A percentile compares a stretch with the other conserved stretches of the same genome.
These are phyloP conservation scores for Drechslerella coelobrocha DNA, from an alignment of 2,329 filamentous ascomycete species.

Conservation along the genomic window DNA sequence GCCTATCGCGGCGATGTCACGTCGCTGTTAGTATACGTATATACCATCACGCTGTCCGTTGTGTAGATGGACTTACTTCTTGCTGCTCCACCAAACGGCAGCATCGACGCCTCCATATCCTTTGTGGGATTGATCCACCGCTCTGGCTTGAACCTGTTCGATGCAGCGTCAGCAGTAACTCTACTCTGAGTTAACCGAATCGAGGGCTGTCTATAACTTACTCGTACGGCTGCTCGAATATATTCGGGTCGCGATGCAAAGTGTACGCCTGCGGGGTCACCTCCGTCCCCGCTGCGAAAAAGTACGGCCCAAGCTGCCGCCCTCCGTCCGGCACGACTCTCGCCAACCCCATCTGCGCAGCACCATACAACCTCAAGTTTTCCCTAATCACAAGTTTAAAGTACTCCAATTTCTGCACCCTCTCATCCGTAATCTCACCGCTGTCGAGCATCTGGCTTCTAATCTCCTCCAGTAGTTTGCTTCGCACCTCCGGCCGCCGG, in stretches of 20 bases:
- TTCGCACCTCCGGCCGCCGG: neutral
- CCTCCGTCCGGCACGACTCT: slow-evolving; percentile 20
- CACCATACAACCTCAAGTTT: slow-evolving; percentile 16
- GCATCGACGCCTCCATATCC: slow-evolving; percentile 11
- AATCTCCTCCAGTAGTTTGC: slow-evolving; percentile 11
- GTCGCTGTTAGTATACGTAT: too few species aligned
- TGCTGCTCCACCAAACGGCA: slow-evolving; percentile 8
- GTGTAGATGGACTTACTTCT: slow-evolving; percentile 10
- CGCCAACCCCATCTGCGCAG: slow-evolving; percentile 6
- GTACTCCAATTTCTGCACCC: slow-evolving; percentile 16
- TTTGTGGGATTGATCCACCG: slow-evolving; percentile 1
- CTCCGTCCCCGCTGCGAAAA: slow-evolving; percentile 18
- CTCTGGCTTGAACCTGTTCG: slow-evolving; percentile 13
- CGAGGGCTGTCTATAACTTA: neutral
- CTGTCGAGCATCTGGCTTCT: neutral
- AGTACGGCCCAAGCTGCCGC: slow-evolving; percentile 22
- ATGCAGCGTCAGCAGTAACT: neutral
- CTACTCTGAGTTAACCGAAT: neutral
- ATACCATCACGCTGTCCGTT: too few species aligned
- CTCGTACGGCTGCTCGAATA: slow-evolving; percentile 12
- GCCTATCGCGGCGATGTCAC: slow-evolving; percentile 6
- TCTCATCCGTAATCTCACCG: slow-evolving; percentile 14
- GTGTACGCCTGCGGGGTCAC: slow-evolving; percentile 2
- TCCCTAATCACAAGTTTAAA: slow-evolving; percentile 15
- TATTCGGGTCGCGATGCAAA: slow-evolving; percentile 9